Evolutionary conservation across 23 red algal genomes (phyloP), one percentile per base, ranked within the genome.

Genomic region (Gracilaria domingensis): DNA sequence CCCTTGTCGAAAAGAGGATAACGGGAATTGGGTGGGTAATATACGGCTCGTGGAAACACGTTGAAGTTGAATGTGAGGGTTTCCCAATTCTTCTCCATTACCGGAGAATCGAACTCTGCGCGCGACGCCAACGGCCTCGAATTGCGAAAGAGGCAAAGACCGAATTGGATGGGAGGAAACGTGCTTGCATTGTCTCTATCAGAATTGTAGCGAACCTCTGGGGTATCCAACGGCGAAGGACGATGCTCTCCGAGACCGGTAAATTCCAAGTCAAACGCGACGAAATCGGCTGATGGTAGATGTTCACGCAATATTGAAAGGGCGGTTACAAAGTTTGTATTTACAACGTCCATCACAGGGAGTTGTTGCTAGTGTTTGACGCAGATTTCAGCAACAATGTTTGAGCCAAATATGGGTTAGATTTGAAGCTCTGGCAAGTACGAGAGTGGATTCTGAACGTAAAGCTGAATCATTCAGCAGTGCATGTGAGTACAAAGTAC

Each of bases 41-140:
- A 92, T 13, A 92, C 77, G 21, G 89, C 89, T 40, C 66, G 79
- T 39, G 89, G 89, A 83, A 84, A 92, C 36, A 92, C 16, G 40
- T 92, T 92, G 67, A 92, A 92, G 49, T 92, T 92, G 38, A 84
- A 92, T 14, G 89, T 37, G 25, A 77, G 65, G 23, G 58, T 61
- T 45, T 92, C 61, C 89, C 89, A 92, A 16, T 72, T 66, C 40
- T 58, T 44, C 34, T 61, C 55, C 21, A 55, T 11, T 28, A 21
- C 60, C 24, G 32, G 29, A 61, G 79, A 34, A 33, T 82, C 58
- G 26, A 25, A 64, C 9, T 59, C 58, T 38, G 45, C 37, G 4
- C 58, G 53, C 13, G 53, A 53, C 11, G 36, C 34, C 17, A 65
- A 26, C 6, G 79, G 11, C 36, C 40, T 62, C 64, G 58, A 37